phyloP scores from a whole-genome alignment of 345 rosid species.

The Gossypium turneri region DNA sequence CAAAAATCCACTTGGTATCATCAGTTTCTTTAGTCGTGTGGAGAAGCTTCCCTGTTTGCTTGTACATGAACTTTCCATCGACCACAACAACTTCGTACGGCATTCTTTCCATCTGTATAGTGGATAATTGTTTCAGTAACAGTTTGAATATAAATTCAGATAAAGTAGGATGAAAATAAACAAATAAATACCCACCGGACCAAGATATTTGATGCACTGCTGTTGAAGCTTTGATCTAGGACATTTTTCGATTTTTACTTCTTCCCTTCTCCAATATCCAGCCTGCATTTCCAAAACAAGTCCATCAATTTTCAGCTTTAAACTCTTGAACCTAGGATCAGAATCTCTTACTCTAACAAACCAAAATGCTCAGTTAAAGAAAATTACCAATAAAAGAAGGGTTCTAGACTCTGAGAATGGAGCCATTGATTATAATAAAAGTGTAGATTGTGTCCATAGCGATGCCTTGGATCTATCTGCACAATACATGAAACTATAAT shows the following conservation, averaged over 20 bases:
- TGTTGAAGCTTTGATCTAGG: slow-evolving; percentile 71
- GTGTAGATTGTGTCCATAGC: slow-evolving; percentile 90
- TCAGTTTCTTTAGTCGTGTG: slow-evolving; percentile 33
- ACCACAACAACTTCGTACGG: slow-evolving; percentile 71
- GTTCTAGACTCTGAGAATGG: slow-evolving; percentile 80
- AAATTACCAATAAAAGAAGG: slow-evolving; percentile 96
- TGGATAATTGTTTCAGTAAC: not conserved
- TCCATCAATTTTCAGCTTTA: slow-evolving; percentile 9
- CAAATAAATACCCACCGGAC: slow-evolving; percentile 20
- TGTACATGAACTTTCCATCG: slow-evolving; percentile 64
- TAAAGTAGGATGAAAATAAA: slow-evolving; percentile 15
- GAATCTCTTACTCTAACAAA: not conserved
- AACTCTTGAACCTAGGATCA: slow-evolving; percentile 7
- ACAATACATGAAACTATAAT: slow-evolving; percentile 8
- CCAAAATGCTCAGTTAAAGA: slow-evolving; percentile 11
- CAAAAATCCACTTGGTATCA: slow-evolving; percentile 81
- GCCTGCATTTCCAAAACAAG: slow-evolving; percentile 44
- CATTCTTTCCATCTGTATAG: slow-evolving; percentile 72
- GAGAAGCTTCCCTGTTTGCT: slow-evolving; percentile 59
- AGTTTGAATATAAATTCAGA: slow-evolving; percentile 14
- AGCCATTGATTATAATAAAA: slow-evolving; percentile 79
- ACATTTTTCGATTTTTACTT: slow-evolving; percentile 75
- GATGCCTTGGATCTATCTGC: slow-evolving; percentile 95
- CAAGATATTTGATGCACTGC: slow-evolving; percentile 93
- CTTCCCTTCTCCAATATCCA: slow-evolving; percentile 96